Evolutionary conservation across 495 filamentous ascomycete genomes (phyloP).

Genomic region (Talaromyces thailandensis): DNA sequence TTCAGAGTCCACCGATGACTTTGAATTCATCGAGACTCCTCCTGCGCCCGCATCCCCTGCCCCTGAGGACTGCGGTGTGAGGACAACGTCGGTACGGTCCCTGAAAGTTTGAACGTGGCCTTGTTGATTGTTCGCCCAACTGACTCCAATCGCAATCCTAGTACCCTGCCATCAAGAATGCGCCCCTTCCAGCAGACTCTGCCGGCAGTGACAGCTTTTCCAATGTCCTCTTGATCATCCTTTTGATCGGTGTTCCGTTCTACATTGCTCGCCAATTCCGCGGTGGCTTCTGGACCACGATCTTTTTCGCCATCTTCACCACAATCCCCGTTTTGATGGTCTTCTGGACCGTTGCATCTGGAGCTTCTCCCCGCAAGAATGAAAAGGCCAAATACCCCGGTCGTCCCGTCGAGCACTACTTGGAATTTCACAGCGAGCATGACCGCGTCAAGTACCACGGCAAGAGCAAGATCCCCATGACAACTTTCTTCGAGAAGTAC

Average conservation of each 20-base stretch:
- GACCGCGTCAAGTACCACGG: constrained; percentile 50
- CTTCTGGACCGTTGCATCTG: constrained; percentile 51
- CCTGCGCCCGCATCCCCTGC: constrained; percentile 40
- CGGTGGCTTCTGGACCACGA: constrained; percentile 46
- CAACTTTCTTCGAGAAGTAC: constrained; percentile 61
- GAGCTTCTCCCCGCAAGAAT: constrained; percentile 50
- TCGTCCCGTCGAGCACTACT: constrained; percentile 53
- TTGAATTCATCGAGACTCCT: constrained; percentile 61
- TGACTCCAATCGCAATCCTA: constrained; percentile 14
- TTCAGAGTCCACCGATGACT: constrained; percentile 50
- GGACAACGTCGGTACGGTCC: constrained; percentile 45
- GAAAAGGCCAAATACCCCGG: constrained; percentile 55
- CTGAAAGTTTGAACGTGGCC: constrained; percentile 6
- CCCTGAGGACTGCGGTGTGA: constrained; percentile 44
- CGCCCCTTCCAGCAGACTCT: constrained; percentile 50
- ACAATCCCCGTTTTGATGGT: constrained; percentile 45
- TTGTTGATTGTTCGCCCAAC: background rate
- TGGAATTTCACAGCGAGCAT: constrained; percentile 50
- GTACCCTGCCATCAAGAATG: constrained; percentile 58
- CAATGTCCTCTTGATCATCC: constrained; percentile 42
- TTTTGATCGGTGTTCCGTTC: constrained; percentile 39
- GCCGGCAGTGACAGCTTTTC: constrained; percentile 47
- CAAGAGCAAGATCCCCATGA: constrained; percentile 56
- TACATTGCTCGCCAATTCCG: constrained; percentile 44
- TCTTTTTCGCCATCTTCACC: constrained; percentile 48